Evolutionary conservation across 495 filamentous ascomycete species (phyloP), one percentile per base, ranked within the genome.

Genomic region (Geopyxis carbonaria): DNA sequence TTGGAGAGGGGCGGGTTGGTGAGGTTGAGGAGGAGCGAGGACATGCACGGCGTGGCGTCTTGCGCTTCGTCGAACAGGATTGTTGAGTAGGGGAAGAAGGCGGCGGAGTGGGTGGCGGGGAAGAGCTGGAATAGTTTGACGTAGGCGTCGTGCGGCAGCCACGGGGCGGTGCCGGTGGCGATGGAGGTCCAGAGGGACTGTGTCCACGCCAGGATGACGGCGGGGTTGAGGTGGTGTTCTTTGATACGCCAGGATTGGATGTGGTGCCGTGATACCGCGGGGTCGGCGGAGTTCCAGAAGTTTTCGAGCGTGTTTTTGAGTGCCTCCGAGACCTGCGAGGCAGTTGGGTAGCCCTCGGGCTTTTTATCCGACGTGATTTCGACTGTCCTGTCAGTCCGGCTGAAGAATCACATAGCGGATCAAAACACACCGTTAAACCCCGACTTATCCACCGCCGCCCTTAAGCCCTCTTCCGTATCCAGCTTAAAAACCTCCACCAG

Each of bases 41-140:
- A 25, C 34, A 53, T 46, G 18, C 43, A 34, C 8, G 43, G 39
- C 24, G 16, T 50, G 11, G 43, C 45, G 31, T 52, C 47, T 45
- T 52, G 49, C 20, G 49, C 49, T 39, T 50, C 47, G 10, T 52
- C 49, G 24, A 50, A 46, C 35, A 52, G 37, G 24, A 52, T 46
- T 20, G 43, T 35, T 0, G 46, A 38, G 30, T 50, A 52, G 14
- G 20, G 19, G n/a, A 31, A 24, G 40, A 53, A 53, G 1, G 40
- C 40, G 2, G 28, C 48, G 2, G 19, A 29, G 19, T 5, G 13
- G 9, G 21, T 30, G 3, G 22, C 22, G n/a, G 38, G 38, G 31
- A 40, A 19, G 11, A 53, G 43, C 9, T 47, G 9, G 22, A 50
- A 15, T 7, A 50, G 35, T 20, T 53, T 53, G 22, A 50, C 11